phyloP scores from a whole-genome alignment of 352 stramenopile genomes.

The Pythium coloratum region DNA sequence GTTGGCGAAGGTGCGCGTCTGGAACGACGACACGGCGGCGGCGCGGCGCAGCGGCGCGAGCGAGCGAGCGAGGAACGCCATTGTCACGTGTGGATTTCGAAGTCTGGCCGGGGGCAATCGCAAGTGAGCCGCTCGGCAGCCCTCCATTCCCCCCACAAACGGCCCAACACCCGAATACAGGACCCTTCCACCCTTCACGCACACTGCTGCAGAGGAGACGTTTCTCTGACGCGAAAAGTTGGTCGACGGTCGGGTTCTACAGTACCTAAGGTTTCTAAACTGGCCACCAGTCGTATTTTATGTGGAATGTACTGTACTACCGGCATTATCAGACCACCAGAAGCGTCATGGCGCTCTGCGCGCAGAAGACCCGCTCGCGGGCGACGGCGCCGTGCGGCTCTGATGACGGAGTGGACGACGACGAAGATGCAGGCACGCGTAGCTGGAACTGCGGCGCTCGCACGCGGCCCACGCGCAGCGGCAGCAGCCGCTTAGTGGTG shows the following conservation, averaged over 20 bases:
- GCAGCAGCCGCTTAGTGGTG: conserved; percentile 33
- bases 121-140: conserved; percentile 6
- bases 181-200: conserved; percentile 5
- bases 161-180: conserved; percentile 8
- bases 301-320: not conserved
- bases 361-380: conserved; percentile 20
- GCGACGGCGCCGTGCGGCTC: conserved; percentile 7
- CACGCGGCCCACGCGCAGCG: conserved; percentile 45
- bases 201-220: not conserved
- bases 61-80: conserved; percentile 34
- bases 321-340: conserved; percentile 29
- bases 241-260: not conserved
- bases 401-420: not conserved
- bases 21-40: conserved; percentile 34
- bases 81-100: not conserved
- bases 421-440: not conserved
- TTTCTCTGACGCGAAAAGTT: conserved; percentile 16
- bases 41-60: conserved; percentile 60
- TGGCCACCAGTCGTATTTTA: conserved; percentile 11
- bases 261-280: not conserved
- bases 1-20: conserved; percentile 58
- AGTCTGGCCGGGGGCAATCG: not conserved
- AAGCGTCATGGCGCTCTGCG: conserved; percentile 17
- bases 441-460: conserved; percentile 59
- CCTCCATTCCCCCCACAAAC: conserved; percentile 14